These are phyloP conservation scores for Ceratocystis cacaofunesta DNA, from an alignment of 2,329 filamentous ascomycete species.

Conservation along the genomic window DNA sequence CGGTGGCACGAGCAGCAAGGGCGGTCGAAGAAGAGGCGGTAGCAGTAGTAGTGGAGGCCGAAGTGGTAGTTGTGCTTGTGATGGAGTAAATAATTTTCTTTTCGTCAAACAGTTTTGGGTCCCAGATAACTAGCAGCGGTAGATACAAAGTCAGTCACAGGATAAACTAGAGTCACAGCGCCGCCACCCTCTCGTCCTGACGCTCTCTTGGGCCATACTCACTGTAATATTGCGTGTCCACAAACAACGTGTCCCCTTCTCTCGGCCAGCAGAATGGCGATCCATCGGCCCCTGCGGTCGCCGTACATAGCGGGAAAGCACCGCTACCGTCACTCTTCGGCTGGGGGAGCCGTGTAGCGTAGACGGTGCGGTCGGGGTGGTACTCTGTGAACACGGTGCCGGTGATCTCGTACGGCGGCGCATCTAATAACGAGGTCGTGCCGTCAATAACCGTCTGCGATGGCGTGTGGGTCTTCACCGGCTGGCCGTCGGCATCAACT, in stretches of 20 bases:
- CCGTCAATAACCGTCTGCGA: conserved; percentile 32
- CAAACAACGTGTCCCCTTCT: conserved; percentile 30
- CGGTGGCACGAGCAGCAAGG: not conserved
- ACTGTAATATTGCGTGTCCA: conserved; percentile 38
- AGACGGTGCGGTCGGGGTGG: conserved; percentile 28
- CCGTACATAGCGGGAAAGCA: conserved; percentile 33
- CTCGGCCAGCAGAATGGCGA: conserved; percentile 39
- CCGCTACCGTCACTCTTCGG: conserved; percentile 31
- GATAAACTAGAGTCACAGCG: no score
- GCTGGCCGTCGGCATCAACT: conserved; percentile 33
- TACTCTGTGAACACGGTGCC: conserved; percentile 29
- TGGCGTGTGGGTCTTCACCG: conserved; percentile 35
- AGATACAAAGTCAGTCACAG: not conserved
- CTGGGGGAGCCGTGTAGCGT: conserved; percentile 31
- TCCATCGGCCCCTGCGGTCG: conserved; percentile 32
- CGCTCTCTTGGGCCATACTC: conserved; percentile 17
- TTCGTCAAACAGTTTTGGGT: conserved; percentile 35
- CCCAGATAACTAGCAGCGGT: conserved; percentile 37
- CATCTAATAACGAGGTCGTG: conserved; percentile 27
- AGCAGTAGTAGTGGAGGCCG: not conserved
- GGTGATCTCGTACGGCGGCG: conserved; percentile 33
- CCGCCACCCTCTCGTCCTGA: no score
- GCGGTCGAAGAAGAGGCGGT: not conserved
- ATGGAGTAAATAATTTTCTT: conserved; percentile 24
- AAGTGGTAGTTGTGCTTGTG: conserved; percentile 3